A percentile compares a stretch with the other conserved stretches of the same genome.
phyloP scores from a whole-genome alignment of 306 rosid genomes.

The Erythrophleum fordii region DNA sequence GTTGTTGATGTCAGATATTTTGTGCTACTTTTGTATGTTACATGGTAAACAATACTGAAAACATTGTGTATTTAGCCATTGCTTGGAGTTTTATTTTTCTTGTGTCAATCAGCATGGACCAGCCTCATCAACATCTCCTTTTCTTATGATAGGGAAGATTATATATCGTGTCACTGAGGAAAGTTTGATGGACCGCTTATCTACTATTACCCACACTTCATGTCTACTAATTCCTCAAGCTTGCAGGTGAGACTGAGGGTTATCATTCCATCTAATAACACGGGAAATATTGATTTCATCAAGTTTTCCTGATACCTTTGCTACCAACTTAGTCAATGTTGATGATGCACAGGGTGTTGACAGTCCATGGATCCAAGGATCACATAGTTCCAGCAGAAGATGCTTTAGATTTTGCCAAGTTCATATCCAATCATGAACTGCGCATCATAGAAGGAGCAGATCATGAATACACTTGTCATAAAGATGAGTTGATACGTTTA shows the following conservation, averaged over 20 bases:
- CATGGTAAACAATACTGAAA: neutral
- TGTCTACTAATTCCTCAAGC: constrained; percentile 61
- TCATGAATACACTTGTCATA: constrained; percentile 72
- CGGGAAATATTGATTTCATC: constrained; percentile 21
- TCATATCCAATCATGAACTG: constrained; percentile 69
- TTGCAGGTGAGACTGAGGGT: constrained; percentile 61
- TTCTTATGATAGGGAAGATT: constrained; percentile 54
- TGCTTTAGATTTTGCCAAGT: constrained; percentile 70
- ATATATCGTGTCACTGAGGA: constrained; percentile 76
- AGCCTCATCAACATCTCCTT: constrained; percentile 11
- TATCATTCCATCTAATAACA: constrained; percentile 27
- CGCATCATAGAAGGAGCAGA: constrained; percentile 78
- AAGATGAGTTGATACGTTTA: constrained; percentile 61
- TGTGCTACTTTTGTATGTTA: neutral
- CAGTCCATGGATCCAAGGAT: constrained; percentile 90
- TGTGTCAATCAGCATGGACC: constrained; percentile 18
- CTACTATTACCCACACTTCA: constrained; percentile 63
- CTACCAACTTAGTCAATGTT: constrained; percentile 28
- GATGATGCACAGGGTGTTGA: constrained; percentile 74
- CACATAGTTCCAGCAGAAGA: constrained; percentile 71
- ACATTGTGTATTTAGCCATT: neutral
- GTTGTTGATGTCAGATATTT: neutral
- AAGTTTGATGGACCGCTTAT: constrained; percentile 83
- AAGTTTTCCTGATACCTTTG: constrained; percentile 6
- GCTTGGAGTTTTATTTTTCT: neutral